Evolutionary conservation across 225 moss, liverwort and hornwort species (phyloP).

Genomic region (Climacium dendroides): DNA sequence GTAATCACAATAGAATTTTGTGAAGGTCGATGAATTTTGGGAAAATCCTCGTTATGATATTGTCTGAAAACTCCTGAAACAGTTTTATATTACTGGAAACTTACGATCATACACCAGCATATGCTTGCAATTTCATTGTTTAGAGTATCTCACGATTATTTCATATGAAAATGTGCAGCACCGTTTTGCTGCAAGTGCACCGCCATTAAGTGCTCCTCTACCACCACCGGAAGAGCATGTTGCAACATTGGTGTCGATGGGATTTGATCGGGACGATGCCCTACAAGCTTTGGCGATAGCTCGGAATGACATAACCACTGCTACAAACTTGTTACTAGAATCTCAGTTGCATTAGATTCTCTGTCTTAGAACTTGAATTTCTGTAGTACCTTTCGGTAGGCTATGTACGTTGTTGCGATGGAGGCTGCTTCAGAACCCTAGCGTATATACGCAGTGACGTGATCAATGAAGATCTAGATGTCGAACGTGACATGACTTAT

Average conservation of each 20-base stretch:
- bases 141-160: not conserved
- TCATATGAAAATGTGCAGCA: slow-evolving; percentile 24
- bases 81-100: not conserved
- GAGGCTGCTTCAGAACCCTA: not conserved
- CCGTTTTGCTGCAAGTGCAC: slow-evolving; percentile 58
- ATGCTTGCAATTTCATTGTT: not conserved
- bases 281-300: slow-evolving; percentile 70
- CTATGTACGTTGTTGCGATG: not conserved
- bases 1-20: not conserved
- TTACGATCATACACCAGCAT: not conserved
- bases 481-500: not conserved
- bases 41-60: not conserved
- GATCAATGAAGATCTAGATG: not conserved
- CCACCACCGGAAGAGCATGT: slow-evolving; percentile 59
- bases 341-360: slow-evolving; percentile 53
- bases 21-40: not conserved
- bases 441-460: not conserved
- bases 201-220: slow-evolving; percentile 31
- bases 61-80: not conserved
- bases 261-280: slow-evolving; percentile 68
- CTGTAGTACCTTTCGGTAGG: not conserved
- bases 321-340: slow-evolving; percentile 81
- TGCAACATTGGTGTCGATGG: slow-evolving; percentile 79
- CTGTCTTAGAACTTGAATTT: not conserved
- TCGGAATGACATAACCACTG: slow-evolving; percentile 63